These are phyloP conservation scores for Melastoma candidum DNA, from an alignment of 441 rosid species.

Conservation along the genomic window DNA sequence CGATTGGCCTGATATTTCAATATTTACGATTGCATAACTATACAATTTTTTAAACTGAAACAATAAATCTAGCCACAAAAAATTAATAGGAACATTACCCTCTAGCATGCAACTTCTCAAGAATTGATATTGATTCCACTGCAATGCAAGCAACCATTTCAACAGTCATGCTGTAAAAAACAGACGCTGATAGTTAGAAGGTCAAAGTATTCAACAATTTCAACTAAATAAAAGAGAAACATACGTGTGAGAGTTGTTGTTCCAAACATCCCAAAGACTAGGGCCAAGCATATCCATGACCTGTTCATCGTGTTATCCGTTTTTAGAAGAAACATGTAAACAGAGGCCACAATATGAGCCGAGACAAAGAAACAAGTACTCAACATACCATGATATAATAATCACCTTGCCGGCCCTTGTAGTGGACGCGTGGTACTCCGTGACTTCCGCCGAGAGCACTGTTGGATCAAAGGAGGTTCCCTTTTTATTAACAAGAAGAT, in stretches of 20 bases:
- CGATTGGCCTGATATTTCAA: too few relatives aligned
- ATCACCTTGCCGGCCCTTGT: conserved; percentile 19
- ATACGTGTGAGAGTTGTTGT: conserved; percentile 14
- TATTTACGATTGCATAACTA: too few relatives aligned
- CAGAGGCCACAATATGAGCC: neutral
- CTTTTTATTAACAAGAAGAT: neutral
- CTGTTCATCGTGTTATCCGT: conserved; percentile 1
- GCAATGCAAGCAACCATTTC: conserved; percentile 19
- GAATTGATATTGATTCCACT: conserved; percentile 12
- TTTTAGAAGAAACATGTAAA: neutral
- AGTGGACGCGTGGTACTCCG: conserved; percentile 15
- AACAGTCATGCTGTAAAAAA: conserved; percentile 9
- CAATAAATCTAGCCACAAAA: neutral
- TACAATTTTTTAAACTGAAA: too few relatives aligned
- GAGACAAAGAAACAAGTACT: neutral
- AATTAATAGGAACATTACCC: conserved; percentile 6
- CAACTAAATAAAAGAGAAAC: neutral
- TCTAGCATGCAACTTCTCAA: conserved; percentile 15
- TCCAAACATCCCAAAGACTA: conserved; percentile 17
- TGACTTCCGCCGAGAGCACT: conserved; percentile 17
- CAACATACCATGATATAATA: conserved; percentile 15
- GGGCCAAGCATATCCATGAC: conserved; percentile 18
- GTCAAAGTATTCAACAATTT: neutral
- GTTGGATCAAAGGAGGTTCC: neutral
- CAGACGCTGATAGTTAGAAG: neutral